Evolutionary conservation across 371 early-diverging fungal genomes (phyloP), one percentile per base, ranked within the genome.

Genomic region (Mortierella sp.): DNA sequence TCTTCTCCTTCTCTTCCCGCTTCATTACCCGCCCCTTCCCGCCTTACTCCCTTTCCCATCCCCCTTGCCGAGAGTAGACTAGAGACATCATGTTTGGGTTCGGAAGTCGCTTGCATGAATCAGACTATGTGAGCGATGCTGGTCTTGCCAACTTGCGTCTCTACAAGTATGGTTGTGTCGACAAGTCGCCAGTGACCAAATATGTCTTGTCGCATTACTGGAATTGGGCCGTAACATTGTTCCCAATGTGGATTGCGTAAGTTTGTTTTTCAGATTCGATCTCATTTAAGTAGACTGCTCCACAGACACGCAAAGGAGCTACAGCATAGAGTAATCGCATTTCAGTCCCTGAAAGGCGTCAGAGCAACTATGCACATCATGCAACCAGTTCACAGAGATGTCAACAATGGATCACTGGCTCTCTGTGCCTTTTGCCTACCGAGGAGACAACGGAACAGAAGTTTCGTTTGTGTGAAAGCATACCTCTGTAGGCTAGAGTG

Each of bases 211-310:
- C 87, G 37, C 94, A 90, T 60, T 97, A 97, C 80, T 97, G 95
- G 94, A 92, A 92, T 75, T 89, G 88, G 83, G 85, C 92, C n/a
- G 90, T 96, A 15, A 86, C 89, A 8, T 72, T 93, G 44, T 94
- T 98, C 78, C 99, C 98, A 31, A 79, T 87, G 68, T 93, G 94
- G 92, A 89, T 98, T 84, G 97, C 97, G 92, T 93, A 90, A 88
- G 93, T 89, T 46, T 4, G 21, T 15, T 26, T 17, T 4, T 7
- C 0, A 6, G 27, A 21, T 7, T 24, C 27, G 24, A 23, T 28
- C 3, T 49, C n/a, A n/a, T n/a, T n/a, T n/a, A n/a, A n/a, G n/a
- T n/a, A n/a, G n/a, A n/a, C n/a, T n/a, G n/a, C n/a, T n/a, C n/a
- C n/a, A n/a, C n/a, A n/a, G n/a, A n/a, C n/a, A n/a, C n/a, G n/a